Evolutionary conservation across 2,329 filamentous ascomycete species (phyloP), one percentile per base, ranked within the genome.

Genomic region (Fonsecaea pedrosoi): DNA sequence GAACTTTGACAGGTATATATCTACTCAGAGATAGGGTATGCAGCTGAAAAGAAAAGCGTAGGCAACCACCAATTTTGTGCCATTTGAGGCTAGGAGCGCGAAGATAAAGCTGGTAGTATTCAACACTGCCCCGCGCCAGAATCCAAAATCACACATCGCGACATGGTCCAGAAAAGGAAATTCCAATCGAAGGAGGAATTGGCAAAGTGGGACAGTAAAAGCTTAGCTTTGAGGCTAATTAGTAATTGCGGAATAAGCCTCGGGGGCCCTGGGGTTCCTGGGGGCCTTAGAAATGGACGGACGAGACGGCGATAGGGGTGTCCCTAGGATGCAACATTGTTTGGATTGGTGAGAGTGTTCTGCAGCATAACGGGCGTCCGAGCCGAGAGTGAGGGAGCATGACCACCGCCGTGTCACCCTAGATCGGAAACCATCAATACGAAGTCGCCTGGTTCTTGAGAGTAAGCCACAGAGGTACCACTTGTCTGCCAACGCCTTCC

Each of bases 21-120:
- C 45, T 50, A 25, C 13, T n/a, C 45, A 8, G 25, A 25, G 13
- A 25, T 25, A 25, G 18, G 45, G 25, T n/a, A 25, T 25, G 7
- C n/a, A 50, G 45, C 45, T 50, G 45, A 21, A 50, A 4, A 50
- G 18, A 50, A 50, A 21, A 4, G 4, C 9, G 30, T 34, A 40
- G 53, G 35, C 25, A 60, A 6, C 45, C 2, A 13, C 12, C 15
- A 4, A 60, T 9, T 13, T 8, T 13, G 34, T 40, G 25, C 62
- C 45, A 18, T 60, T 45, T 50, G 4, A n/a, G 62, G 62, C 42
- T 60, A 60, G 48, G 15, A 42, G 56, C 62, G 62, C 62, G 62
- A 61, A 65, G 21, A 37, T 35, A 38, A 50, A 37, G 48, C 30
- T 40, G 18, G 18, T 15, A 5, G 30, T 30, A 13, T 38, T 48